Percentiles rank a stretch among this genome's conserved stretches.
Evolutionary conservation across 192 early-diverging fungal genomes (phyloP).

Genomic region (Mortierella alpina): DNA sequence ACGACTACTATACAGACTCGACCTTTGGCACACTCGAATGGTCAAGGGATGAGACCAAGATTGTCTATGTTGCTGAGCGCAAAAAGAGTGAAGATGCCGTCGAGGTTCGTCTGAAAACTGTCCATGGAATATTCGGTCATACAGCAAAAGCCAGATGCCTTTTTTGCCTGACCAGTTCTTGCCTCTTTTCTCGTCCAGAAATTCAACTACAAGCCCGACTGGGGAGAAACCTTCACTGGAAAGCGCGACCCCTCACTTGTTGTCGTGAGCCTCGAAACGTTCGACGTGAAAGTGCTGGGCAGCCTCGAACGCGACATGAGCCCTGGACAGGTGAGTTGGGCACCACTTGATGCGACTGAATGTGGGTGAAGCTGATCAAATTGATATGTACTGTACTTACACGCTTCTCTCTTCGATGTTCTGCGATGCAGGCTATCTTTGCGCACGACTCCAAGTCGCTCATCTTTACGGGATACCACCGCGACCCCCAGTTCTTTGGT

Average conservation of each 20-base stretch:
- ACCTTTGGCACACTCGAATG: slow-evolving; percentile 74
- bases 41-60: slow-evolving; percentile 62
- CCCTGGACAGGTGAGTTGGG: slow-evolving; percentile 47
- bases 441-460: slow-evolving; percentile 60
- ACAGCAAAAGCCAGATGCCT: not conserved
- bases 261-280: slow-evolving; percentile 59
- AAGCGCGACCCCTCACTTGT: slow-evolving; percentile 67
- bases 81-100: slow-evolving; percentile 60
- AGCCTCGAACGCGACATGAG: slow-evolving; percentile 44
- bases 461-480: slow-evolving; percentile 75
- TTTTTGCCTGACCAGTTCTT: not conserved
- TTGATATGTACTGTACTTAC: too few relatives aligned
- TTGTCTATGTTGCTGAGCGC: slow-evolving; percentile 81
- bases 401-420: slow-evolving; percentile 9
- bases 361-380: not conserved
- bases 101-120: slow-evolving; percentile 26
- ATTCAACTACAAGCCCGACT: slow-evolving; percentile 68
- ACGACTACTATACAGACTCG: slow-evolving; percentile 76
- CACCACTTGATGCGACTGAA: not conserved
- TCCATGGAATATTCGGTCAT: not conserved
- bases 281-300: slow-evolving; percentile 51
- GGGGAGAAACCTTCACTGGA: slow-evolving; percentile 77
- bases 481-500: slow-evolving; percentile 67
- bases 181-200: slow-evolving; percentile 10
- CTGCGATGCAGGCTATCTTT: slow-evolving; percentile 56